Base-by-base conservation (phyloP, 139 green algal genomes). In the Volvox reticuliferus region DNA sequence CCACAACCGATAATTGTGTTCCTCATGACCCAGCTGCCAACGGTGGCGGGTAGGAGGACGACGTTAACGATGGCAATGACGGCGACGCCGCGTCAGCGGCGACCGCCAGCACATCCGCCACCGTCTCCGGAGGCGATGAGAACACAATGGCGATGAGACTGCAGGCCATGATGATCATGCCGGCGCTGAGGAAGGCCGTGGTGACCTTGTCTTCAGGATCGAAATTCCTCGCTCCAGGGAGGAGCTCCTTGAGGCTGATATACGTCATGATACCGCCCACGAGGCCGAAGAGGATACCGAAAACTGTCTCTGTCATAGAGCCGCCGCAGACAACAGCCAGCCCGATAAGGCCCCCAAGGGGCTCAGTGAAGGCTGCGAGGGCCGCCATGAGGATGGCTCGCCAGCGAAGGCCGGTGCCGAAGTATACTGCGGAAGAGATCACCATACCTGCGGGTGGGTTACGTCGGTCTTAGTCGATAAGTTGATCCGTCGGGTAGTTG, bases 361-460 rank as follows among this genome's bases (percentile, higher is more conserved):
- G 97, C 94, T 98, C 97, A 19, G 93, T 93, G 22, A 97, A n/a
- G 26, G 96, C 96, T 0, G 89, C 96, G 13, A 98, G n/a, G 28
- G 94, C 93, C 24, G 94, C 92, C 95, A 94, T 97, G 20, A 92
- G 83, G 79, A 98, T 96, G 65, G 92, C 97, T 37, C 96, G 97
- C 85, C 71, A 94, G 35, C 90, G 92, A 32, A 65, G 93, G 32
- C 94, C 93, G 0, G 97, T 99, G 37, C 96, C 94, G 71, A 97
- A 98, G 92, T 97, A 98, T 28, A 98, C 93, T 0, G 97, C 96
- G 80, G 98, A 94, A 0, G 97, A 95, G 33, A 99, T 94, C 22
- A 94, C 96, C 14, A 98, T 92, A 69, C 97, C 82, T 69, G 26
- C 65, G 69, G 12, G 1, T 24, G 20, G 33, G 14, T 30, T 28